Base-by-base conservation (phyloP, 2,329 filamentous ascomycete genomes). In the Aureobasidium mangrovei region DNA sequence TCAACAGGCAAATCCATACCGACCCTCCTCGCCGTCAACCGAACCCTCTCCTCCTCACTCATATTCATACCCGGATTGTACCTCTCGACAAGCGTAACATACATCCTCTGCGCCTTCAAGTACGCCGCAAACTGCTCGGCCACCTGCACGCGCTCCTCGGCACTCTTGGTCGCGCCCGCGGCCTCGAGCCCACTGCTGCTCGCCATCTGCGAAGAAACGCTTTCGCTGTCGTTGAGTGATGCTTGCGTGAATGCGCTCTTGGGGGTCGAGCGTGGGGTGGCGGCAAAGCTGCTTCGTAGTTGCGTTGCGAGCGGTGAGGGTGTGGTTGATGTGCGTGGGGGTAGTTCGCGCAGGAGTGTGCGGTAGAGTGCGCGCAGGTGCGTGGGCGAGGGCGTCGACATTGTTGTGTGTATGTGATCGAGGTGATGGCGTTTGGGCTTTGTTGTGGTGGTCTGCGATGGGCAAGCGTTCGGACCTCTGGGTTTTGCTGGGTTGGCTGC, bases 31-130 rank as follows among this genome's bases (percentile, higher is more conserved):
- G 93, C 93, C 53, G 87, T 86, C 74, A 96, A 74, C 56, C 88
- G 75, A 40, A 96, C 83, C 57, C 88, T 78, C 74, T 97, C 91
- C 66, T 83, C 78, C 71, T 94, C 85, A 60, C 86, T 82, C 85
- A 95, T 88, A 61, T 82, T 81, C 82, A 94, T 88, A 18, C 91
- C 90, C 0, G 90, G 90, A 69, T 97, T 97, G 72, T 98, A 97
- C 62, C 91, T 79, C 72, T 96, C 91, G 36, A 97, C 69, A 41
- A 97, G 73, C 12, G 82, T 84, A 28, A 82, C 79, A 69, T 97
- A 96, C 67, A 81, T 81, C 51, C 91, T 78, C 74, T 98, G 93
- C n/a, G 91, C 85, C 62, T 82, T 81, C 24, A 93, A 77, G 67
- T 95, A 97, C 55, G 82, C 79, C 28, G 90, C 71, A 61, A 89